Evolutionary conservation across 768 basidiomycete species (phyloP).

Genomic region (Suillus cothurnatus): DNA sequence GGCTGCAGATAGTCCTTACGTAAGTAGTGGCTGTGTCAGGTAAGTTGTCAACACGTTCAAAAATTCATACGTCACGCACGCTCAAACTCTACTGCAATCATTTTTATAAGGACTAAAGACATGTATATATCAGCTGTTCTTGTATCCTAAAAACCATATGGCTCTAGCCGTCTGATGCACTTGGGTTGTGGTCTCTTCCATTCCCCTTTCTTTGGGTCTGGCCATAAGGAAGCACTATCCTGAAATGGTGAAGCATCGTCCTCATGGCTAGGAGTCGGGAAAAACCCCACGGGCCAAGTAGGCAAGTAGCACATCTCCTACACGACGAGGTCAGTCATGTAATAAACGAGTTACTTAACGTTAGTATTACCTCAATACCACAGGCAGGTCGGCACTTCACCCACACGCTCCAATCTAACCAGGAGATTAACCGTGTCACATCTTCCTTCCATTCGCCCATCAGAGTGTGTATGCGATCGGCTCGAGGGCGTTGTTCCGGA

Average conservation of each 20-base stretch:
- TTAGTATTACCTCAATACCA: slow-evolving; percentile 13
- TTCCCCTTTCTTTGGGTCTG: slow-evolving; percentile 8
- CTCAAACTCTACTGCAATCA: background rate
- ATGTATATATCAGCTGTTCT: background rate
- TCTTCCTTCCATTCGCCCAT: slow-evolving; percentile 15
- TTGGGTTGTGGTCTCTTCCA: slow-evolving; percentile 29
- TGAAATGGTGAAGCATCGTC: background rate
- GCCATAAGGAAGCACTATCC: background rate
- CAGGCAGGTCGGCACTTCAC: slow-evolving; percentile 21
- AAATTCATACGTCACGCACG: too few relatives aligned
- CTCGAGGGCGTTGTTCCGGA: slow-evolving; percentile 1
- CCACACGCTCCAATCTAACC: slow-evolving; percentile 27
- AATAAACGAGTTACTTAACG: background rate
- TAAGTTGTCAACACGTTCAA: too few relatives aligned
- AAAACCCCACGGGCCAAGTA: slow-evolving; percentile 24
- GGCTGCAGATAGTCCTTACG: too few relatives aligned
- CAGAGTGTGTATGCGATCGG: slow-evolving; percentile 4
- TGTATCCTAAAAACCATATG: slow-evolving; percentile 11
- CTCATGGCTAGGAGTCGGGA: background rate
- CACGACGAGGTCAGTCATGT: background rate
- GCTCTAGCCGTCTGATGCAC: slow-evolving; percentile 18
- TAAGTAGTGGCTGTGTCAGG: too few relatives aligned
- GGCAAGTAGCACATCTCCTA: slow-evolving; percentile 31
- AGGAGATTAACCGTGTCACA: slow-evolving; percentile 16
- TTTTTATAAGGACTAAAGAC: background rate